Evolutionary conservation across 345 rosid species (phyloP), one percentile per base, ranked within the genome.

Genomic region (Populus nigra): DNA sequence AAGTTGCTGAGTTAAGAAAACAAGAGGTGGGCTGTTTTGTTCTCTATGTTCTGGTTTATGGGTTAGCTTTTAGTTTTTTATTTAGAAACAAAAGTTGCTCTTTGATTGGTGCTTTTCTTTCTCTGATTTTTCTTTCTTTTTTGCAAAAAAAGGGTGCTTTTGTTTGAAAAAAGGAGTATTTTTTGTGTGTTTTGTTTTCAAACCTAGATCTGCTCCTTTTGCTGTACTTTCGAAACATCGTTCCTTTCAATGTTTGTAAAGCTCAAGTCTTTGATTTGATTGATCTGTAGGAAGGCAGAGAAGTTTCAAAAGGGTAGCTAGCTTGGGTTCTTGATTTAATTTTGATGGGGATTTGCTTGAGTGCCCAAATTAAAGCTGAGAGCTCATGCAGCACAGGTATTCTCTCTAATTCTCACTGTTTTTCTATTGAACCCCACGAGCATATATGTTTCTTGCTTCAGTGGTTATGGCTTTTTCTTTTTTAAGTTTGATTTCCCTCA

Each of bases 361-460:
- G 98, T 80, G 89, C 97, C 78, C 89, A 84, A 84, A 88, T 96
- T 81, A 93, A 93, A 89, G 97, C 93, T 71, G 96, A 88, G 85
- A 90, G 93, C 84, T 91, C 92, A 77, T 80, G 59, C 72, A 89
- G 84, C 78, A 87, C 92, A 87, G 96, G 97, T 95, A 83, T 72
- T 70, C 11, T 49, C 20, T 41, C 65, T 73, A 76, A 67, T 36
- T 20, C 2, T 33, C 35, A 13, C 38, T 63, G 65, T 71, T 29
- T 20, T 66, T 73, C 13, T 25, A 61, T 10, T 59, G 59, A 73
- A 68, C 71, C 45, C 66, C 45, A n/a, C 31, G 35, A 74, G 70
- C 43, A 27, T n/a, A 0, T 57, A 29, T 61, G 12, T 68, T 25
- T 47, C 15, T 55, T 68, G 55, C 62, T 39, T 69, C 3, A 57